Percentiles rank a stretch among this genome's conserved stretches.
Evolutionary conservation across 108 stramenopile genomes (phyloP).

Genomic region (Cyclotella sp.): DNA sequence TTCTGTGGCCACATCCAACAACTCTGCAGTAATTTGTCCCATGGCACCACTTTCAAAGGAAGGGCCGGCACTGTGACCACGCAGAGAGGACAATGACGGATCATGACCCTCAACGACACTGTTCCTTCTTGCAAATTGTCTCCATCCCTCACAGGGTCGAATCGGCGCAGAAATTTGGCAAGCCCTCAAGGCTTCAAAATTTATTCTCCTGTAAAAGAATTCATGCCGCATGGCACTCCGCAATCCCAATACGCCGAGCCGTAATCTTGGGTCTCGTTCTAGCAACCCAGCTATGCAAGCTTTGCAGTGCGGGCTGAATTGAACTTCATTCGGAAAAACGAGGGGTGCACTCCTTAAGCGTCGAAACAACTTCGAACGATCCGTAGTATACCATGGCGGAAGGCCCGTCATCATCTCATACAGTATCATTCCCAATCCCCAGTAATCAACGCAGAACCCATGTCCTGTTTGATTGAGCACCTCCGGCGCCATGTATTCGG

Average conservation of each 20-base stretch:
- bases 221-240: conserved; percentile 86
- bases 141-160: conserved; percentile 91
- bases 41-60: conserved; percentile 51
- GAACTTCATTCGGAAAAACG: conserved; percentile 73
- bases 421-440: conserved; percentile 95
- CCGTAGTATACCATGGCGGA: conserved; percentile 98
- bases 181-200: conserved; percentile 75
- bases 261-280: conserved; percentile 76
- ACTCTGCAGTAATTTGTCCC: conserved; percentile 51
- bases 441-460: conserved; percentile 93
- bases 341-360: conserved; percentile 82
- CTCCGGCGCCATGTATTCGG: conserved; percentile 99
- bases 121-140: conserved; percentile 53
- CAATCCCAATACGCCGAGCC: conserved; percentile 79
- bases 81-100: background rate
- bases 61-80: conserved; percentile 38
- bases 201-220: conserved; percentile 79
- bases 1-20: conserved; percentile 82
- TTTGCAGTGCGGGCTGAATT: conserved; percentile 65
- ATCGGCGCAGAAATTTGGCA: conserved; percentile 84
- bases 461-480: conserved; percentile 83
- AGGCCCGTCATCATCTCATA: conserved; percentile 99
- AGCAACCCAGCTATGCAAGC: conserved; percentile 74
- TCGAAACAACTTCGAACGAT: conserved; percentile 95
- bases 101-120: conserved; percentile 17